Evolutionary conservation across 495 filamentous ascomycete species (phyloP).

Genomic region (Hypoxylon rickii): DNA sequence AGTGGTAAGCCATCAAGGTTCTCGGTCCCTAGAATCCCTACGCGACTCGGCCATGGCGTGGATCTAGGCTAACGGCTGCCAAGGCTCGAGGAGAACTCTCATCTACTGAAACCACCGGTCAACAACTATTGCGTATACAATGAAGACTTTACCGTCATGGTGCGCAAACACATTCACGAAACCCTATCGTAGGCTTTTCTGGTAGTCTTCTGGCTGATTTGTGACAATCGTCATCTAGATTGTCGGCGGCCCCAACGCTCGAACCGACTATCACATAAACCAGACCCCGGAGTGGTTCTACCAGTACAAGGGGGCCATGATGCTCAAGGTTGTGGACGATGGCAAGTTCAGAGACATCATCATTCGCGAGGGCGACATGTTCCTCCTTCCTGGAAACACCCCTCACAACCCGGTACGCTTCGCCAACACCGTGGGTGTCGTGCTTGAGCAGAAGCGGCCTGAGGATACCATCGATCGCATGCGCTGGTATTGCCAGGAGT

Average conservation of each 20-base stretch:
- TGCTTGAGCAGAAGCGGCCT: slow-evolving; percentile 85
- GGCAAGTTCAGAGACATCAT: slow-evolving; percentile 78
- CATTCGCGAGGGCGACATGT: slow-evolving; percentile 93
- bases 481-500: slow-evolving; percentile 86
- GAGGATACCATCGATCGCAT: slow-evolving; percentile 72
- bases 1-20: slow-evolving; percentile 64
- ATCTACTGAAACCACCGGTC: slow-evolving; percentile 91
- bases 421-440: slow-evolving; percentile 74
- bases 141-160: slow-evolving; percentile 77
- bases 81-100: slow-evolving; percentile 91
- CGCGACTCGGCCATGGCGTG: not conserved
- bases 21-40: not conserved
- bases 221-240: slow-evolving; percentile 57
- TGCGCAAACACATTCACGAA: slow-evolving; percentile 36
- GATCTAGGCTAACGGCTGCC: slow-evolving; percentile 19
- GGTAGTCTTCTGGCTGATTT: slow-evolving; percentile 1
- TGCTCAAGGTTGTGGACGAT: slow-evolving; percentile 83
- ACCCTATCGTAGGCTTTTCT: not conserved
- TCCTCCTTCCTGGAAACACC: slow-evolving; percentile 86
- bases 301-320: slow-evolving; percentile 90
- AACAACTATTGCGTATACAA: slow-evolving; percentile 98
- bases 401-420: slow-evolving; percentile 79
- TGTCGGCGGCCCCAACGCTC: slow-evolving; percentile 93
- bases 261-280: slow-evolving; percentile 99
- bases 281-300: slow-evolving; percentile 97